A percentile compares a stretch with the other conserved stretches of the same genome.
These are phyloP conservation scores for Exophiala oligosperma DNA, from an alignment of 2,329 filamentous ascomycete genomes.

Conservation along the genomic window DNA sequence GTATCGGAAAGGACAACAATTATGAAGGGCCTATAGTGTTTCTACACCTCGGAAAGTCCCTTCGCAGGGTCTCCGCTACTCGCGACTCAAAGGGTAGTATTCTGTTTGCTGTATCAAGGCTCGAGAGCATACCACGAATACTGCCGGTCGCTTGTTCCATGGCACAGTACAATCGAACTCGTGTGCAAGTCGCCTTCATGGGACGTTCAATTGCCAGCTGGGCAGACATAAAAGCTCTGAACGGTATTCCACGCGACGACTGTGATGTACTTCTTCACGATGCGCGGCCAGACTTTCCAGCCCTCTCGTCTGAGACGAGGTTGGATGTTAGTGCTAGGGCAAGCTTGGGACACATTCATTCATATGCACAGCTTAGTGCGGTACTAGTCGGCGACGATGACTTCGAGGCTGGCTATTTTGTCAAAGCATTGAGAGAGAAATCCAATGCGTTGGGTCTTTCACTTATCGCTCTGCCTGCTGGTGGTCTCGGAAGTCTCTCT, in stretches of 20 bases:
- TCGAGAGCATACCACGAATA: constrained; percentile 70
- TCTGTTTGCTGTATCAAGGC: constrained; percentile 73
- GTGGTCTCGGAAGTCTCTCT: constrained; percentile 64
- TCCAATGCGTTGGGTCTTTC: constrained; percentile 55
- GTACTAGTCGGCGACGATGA: constrained; percentile 68
- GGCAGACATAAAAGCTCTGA: constrained; percentile 69
- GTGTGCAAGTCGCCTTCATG: constrained; percentile 80
- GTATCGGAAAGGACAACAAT: background rate
- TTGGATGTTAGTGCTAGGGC: constrained; percentile 65
- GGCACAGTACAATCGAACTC: constrained; percentile 66
- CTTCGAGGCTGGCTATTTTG: constrained; percentile 69
- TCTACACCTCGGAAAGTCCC: constrained; percentile 55
- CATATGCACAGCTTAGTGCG: constrained; percentile 74
- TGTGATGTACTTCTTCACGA: constrained; percentile 72
- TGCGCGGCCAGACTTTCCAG: constrained; percentile 72
- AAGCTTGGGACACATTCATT: constrained; percentile 69
- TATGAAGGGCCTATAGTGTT: constrained; percentile 74
- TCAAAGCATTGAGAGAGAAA: constrained; percentile 59
- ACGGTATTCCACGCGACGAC: constrained; percentile 67
- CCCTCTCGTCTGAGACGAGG: constrained; percentile 67
- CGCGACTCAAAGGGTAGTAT: constrained; percentile 61
- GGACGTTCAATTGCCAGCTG: constrained; percentile 70
- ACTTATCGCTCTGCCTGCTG: constrained; percentile 72
- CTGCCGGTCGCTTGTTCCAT: constrained; percentile 86
- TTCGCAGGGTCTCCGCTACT: constrained; percentile 10